These are phyloP conservation scores for Phyllostachys edulis DNA, from an alignment of 176 grass and related monocot species.

Conservation along the genomic window DNA sequence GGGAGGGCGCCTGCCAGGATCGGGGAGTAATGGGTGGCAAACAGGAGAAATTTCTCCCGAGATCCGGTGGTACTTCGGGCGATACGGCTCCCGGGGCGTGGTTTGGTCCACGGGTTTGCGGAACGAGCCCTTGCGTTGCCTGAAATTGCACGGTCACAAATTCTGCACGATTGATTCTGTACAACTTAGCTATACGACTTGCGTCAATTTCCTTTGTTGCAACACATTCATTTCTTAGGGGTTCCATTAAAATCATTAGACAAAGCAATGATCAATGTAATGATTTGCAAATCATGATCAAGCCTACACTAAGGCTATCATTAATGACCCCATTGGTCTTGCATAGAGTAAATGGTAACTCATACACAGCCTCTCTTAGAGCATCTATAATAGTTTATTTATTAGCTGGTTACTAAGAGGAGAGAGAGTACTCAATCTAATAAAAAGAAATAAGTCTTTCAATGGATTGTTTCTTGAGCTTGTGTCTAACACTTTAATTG, in stretches of 20 bases:
- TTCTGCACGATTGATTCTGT: no score
- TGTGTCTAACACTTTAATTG: no score
- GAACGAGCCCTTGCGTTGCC: background rate
- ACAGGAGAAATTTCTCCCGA: background rate
- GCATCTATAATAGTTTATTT: no score
- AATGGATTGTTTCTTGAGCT: no score
- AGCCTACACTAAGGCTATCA: background rate
- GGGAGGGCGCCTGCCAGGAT: background rate
- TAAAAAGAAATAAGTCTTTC: no score
- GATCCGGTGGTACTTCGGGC: conserved; percentile 22
- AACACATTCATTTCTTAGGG: no score
- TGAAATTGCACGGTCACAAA: background rate
- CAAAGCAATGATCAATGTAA: background rate
- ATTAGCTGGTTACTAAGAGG: no score
- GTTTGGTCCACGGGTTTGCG: background rate
- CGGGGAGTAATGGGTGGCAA: background rate
- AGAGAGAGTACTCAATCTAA: no score
- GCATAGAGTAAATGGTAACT: background rate
- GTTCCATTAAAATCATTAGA: no score
- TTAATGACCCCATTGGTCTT: background rate
- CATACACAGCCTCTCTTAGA: background rate
- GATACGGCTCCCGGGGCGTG: background rate
- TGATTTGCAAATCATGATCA: background rate
- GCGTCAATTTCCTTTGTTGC: no score
- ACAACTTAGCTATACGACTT: no score